Conservation (phyloP, 2,329 filamentous ascomycete genomes). For the Fusarium luffae region DNA sequence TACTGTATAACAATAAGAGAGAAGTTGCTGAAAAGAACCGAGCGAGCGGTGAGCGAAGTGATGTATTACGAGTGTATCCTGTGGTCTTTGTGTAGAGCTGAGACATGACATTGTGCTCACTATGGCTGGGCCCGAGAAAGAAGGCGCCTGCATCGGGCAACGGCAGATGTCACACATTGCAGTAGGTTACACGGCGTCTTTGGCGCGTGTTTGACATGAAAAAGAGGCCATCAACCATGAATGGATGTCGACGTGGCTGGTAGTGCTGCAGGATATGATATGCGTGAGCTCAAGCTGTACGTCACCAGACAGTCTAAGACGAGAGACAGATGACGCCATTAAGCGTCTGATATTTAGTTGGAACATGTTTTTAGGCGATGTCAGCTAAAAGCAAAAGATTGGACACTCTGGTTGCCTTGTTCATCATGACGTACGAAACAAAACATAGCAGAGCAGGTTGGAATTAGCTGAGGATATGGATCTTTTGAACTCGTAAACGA, state of each 20-base stretch:
- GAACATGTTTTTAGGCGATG: not conserved
- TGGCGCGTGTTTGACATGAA: slow-evolving; percentile 20
- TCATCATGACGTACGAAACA: slow-evolving; percentile 32
- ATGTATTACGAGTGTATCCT: slow-evolving; percentile 17
- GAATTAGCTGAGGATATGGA: not conserved
- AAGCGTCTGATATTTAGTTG: not conserved
- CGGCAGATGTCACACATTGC: slow-evolving; percentile 7
- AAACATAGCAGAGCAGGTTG: slow-evolving; percentile 1
- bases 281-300: slow-evolving; percentile 12
- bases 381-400: not conserved
- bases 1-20: not conserved
- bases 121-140: slow-evolving; percentile 22
- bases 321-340: slow-evolving; percentile 4
- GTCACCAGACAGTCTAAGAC: slow-evolving; percentile 20
- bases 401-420: not conserved
- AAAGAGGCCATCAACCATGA: slow-evolving; percentile 3
- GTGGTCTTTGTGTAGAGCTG: not conserved
- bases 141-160: slow-evolving; percentile 16
- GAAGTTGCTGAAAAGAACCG: not conserved
- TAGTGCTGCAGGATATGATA: slow-evolving; percentile 18
- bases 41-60: slow-evolving; percentile 33
- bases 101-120: slow-evolving; percentile 19
- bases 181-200: slow-evolving; percentile 3
- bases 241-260: slow-evolving; percentile 33
- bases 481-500: not conserved